Evolutionary conservation across 306 rosid genomes (phyloP).

Genomic region (Gleditsia sinensis): DNA sequence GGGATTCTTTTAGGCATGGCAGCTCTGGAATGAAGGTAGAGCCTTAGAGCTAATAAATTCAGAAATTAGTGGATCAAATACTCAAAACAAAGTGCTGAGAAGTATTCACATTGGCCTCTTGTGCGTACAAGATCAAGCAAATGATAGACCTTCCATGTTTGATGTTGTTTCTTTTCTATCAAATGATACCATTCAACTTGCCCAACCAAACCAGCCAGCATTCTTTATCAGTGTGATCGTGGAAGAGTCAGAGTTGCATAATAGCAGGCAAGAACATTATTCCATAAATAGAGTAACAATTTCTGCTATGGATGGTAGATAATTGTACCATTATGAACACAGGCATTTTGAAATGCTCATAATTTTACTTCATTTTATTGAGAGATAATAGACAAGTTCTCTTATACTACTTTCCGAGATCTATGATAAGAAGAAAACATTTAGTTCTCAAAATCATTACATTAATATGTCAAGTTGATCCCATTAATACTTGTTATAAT

Average conservation of each 20-base stretch:
- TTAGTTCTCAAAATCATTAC: no score
- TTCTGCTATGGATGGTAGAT: conserved; percentile 21
- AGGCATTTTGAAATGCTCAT: neutral
- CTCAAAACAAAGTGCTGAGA: conserved; percentile 11
- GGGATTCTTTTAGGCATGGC: no score
- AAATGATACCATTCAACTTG: conserved; percentile 23
- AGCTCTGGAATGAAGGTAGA: conserved; percentile 38
- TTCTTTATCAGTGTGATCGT: neutral
- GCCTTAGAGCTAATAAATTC: conserved; percentile 13
- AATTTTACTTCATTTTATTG: neutral
- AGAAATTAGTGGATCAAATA: neutral
- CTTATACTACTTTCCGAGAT: no score
- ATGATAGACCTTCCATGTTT: no score
- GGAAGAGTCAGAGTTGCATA: neutral
- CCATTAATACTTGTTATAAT: no score
- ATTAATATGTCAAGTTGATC: no score
- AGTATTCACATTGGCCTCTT: conserved; percentile 44
- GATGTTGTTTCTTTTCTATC: no score
- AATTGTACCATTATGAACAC: neutral
- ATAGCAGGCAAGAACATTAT: neutral
- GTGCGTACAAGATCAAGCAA: no score
- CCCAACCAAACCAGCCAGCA: conserved; percentile 26
- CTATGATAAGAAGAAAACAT: no score
- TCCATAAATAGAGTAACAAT: conserved; percentile 16
- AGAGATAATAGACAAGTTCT: conserved; percentile 13